These are phyloP conservation scores for Boletus sp. DNA, from an alignment of 768 basidiomycete genomes.

Conservation along the genomic window DNA sequence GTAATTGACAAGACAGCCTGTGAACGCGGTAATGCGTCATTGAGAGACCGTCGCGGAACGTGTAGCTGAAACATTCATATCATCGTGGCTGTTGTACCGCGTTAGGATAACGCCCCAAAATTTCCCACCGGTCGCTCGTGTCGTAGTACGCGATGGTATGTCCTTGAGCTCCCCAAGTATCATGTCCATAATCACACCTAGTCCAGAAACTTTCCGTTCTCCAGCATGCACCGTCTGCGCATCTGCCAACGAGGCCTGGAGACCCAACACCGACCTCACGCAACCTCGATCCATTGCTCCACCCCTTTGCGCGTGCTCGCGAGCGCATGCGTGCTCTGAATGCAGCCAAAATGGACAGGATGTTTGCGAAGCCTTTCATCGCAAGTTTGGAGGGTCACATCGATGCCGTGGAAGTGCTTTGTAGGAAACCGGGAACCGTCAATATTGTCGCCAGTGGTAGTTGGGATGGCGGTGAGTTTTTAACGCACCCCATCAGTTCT, in stretches of 20 bases:
- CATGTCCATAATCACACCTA: constrained; percentile 2
- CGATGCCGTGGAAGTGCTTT: constrained; percentile 89
- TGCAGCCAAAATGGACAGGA: constrained; percentile 94
- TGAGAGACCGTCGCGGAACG: background rate
- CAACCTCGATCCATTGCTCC: constrained; percentile 92
- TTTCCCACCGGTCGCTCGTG: constrained; percentile 11
- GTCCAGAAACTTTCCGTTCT: constrained; percentile 81
- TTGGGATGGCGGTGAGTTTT: constrained; percentile 87
- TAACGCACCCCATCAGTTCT: background rate
- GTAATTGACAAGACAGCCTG: background rate
- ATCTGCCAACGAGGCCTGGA: constrained; percentile 72
- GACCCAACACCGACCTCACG: constrained; percentile 87
- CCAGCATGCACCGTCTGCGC: constrained; percentile 75
- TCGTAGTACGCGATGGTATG: constrained; percentile 14
- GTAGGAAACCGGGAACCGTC: constrained; percentile 68
- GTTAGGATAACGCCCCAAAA: background rate
- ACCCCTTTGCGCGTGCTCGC: constrained; percentile 89
- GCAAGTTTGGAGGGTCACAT: constrained; percentile 88
- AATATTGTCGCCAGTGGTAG: constrained; percentile 85
- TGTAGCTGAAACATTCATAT: constrained; percentile 5
- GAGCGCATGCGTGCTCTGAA: constrained; percentile 94
- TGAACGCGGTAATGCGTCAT: background rate
- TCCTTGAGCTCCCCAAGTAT: background rate
- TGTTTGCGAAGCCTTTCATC: constrained; percentile 98
- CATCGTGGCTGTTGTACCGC: background rate